phyloP scores from a whole-genome alignment of 2,329 filamentous ascomycete genomes.

The Pochonia chlamydosporia region DNA sequence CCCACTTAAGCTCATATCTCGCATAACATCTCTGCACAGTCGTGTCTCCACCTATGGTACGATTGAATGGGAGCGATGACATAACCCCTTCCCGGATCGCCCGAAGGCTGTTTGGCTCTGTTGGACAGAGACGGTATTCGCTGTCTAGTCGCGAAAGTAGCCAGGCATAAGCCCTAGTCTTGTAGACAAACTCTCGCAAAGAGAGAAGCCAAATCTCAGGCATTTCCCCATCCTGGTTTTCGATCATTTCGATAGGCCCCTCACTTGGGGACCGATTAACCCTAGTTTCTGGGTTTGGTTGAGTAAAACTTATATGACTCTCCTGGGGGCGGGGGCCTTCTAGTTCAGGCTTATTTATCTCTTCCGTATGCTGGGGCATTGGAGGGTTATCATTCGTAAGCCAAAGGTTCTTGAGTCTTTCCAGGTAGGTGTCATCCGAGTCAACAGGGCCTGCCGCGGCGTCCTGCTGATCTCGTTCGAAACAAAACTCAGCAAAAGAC shows the following conservation, averaged over 20 bases:
- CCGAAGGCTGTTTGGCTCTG: background rate
- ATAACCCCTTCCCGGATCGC: background rate
- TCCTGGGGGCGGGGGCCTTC: background rate
- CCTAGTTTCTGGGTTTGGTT: background rate
- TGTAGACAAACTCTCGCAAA: background rate
- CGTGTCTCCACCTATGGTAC: background rate
- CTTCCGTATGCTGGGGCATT: background rate
- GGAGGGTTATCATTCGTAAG: background rate
- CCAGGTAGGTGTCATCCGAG: background rate
- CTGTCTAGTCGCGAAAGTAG: background rate
- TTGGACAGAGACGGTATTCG: background rate
- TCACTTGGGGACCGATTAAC: no score
- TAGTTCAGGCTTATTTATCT: background rate
- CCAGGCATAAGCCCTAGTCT: background rate
- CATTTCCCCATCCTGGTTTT: background rate
- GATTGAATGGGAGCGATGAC: background rate
- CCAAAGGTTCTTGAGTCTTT: background rate
- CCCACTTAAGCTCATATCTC: background rate
- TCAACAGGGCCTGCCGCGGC: background rate
- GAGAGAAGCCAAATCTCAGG: background rate
- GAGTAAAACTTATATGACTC: background rate
- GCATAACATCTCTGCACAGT: background rate
- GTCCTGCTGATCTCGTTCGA: background rate
- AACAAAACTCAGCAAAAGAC: background rate
- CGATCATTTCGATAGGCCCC: background rate